phyloP scores from a whole-genome alignment of 2,329 filamentous ascomycete species.

The Hymenoscyphus salicellus region DNA sequence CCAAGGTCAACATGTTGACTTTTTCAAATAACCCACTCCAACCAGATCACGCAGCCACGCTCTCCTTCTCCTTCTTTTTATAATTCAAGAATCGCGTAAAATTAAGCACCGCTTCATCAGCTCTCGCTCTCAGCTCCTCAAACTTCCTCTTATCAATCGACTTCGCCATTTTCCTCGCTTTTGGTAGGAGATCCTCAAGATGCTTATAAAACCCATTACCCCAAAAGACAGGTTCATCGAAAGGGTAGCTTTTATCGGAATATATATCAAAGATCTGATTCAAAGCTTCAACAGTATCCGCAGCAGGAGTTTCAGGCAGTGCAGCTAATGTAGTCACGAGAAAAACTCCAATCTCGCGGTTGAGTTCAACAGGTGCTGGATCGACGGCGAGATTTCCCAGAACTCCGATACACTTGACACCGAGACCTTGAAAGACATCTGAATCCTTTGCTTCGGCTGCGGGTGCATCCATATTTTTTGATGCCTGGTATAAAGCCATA shows the following conservation, averaged over 20 bases:
- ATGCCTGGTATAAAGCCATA: constrained; percentile 63
- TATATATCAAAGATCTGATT: constrained; percentile 68
- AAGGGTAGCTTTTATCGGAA: constrained; percentile 55
- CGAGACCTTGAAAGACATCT: constrained; percentile 56
- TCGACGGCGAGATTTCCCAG: constrained; percentile 60
- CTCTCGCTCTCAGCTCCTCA: constrained; percentile 54
- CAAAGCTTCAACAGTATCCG: constrained; percentile 61
- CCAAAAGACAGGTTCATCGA: constrained; percentile 64
- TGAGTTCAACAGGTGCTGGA: constrained; percentile 51
- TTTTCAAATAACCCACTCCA: not conserved
- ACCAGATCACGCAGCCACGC: not conserved
- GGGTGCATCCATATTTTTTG: constrained; percentile 40
- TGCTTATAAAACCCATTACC: constrained; percentile 57
- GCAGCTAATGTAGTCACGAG: constrained; percentile 53
- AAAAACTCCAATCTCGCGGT: constrained; percentile 63
- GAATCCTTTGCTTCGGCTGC: constrained; percentile 28
- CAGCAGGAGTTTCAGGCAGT: constrained; percentile 52
- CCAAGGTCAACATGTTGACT: no score
- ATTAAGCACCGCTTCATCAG: constrained; percentile 61
- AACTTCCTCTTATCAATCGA: constrained; percentile 57
- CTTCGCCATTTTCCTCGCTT: constrained; percentile 56
- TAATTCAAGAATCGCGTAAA: constrained; percentile 61
- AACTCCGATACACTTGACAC: constrained; percentile 65
- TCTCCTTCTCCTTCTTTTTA: constrained; percentile 45
- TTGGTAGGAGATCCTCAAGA: constrained; percentile 53